Evolutionary conservation across 805 yeast genomes (phyloP).

Genomic region (Zygotorulaspora florentina): DNA sequence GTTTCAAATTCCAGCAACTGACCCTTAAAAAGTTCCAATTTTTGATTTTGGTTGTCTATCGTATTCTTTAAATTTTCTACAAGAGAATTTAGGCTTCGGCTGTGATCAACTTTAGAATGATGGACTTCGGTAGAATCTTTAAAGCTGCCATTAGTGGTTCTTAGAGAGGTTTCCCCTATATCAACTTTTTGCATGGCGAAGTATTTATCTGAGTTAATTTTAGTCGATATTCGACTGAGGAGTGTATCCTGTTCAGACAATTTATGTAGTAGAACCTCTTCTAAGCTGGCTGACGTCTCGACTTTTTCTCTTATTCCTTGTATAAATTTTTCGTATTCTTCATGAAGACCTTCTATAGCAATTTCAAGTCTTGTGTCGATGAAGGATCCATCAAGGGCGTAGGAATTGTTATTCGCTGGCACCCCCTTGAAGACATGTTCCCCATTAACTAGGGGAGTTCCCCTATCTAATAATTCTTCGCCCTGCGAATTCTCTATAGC

Average conservation of each 20-base stretch:
- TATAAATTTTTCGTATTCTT: conserved; percentile 30
- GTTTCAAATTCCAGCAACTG: conserved; percentile 8
- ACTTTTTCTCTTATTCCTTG: conserved; percentile 24
- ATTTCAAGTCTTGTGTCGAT: conserved; percentile 27
- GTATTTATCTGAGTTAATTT: not conserved
- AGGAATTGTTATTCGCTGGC: not conserved
- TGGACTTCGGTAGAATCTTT: not conserved
- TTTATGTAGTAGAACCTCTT: conserved; percentile 18
- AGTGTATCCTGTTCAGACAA: conserved; percentile 22
- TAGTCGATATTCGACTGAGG: conserved; percentile 6
- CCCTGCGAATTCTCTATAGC: conserved; percentile 8
- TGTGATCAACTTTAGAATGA: conserved; percentile 4
- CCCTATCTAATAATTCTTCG: not conserved
- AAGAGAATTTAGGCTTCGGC: conserved; percentile 17
- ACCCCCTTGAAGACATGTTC: not conserved
- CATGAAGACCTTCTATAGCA: conserved; percentile 29
- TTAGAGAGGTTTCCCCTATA: no score
- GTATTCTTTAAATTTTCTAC: conserved; percentile 13
- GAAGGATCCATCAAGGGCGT: conserved; percentile 9
- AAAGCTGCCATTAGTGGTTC: not conserved
- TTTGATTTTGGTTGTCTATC: conserved; percentile 15
- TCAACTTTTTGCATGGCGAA: not conserved
- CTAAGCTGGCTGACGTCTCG: conserved; percentile 18
- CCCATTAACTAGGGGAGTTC: conserved; percentile 4
- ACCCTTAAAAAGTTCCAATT: conserved; percentile 8